Percentiles rank a stretch among this genome's conserved stretches.
Evolutionary conservation across 2,329 filamentous ascomycete species (phyloP).

Genomic region (Cercospora sp.): DNA sequence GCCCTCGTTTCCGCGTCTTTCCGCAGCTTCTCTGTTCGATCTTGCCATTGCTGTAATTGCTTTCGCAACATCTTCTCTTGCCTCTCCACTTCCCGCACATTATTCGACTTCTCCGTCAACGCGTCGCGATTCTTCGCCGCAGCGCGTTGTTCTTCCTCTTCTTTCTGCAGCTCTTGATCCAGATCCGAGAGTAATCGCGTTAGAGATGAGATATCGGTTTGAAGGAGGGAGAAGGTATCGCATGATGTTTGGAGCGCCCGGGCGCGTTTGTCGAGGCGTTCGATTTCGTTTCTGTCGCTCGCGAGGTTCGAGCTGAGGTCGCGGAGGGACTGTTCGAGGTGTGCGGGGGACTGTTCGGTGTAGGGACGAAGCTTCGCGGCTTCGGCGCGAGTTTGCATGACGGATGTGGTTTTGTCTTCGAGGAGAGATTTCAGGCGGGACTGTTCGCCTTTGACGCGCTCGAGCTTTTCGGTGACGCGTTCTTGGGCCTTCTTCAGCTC

Average conservation of each 20-base stretch:
- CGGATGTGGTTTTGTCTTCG: conserved; percentile 70
- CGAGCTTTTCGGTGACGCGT: conserved; percentile 76
- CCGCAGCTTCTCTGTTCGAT: conserved; percentile 80
- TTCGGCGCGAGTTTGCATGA: conserved; percentile 75
- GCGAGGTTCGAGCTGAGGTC: conserved; percentile 78
- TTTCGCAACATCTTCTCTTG: conserved; percentile 80
- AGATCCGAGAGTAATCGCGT: conserved; percentile 90
- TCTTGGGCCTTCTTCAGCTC: conserved; percentile 82
- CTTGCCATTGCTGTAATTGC: conserved; percentile 81
- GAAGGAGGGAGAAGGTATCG: conserved; percentile 83
- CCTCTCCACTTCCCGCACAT: conserved; percentile 86
- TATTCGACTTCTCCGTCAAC: conserved; percentile 82
- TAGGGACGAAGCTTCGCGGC: conserved; percentile 89
- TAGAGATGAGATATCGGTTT: conserved; percentile 81
- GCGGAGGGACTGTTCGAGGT: conserved; percentile 76
- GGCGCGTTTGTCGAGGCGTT: conserved; percentile 81
- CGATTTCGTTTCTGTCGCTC: conserved; percentile 80
- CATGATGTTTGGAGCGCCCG: conserved; percentile 87
- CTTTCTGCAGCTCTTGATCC: conserved; percentile 76
- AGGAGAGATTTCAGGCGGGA: conserved; percentile 69
- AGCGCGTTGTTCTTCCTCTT: conserved; percentile 83
- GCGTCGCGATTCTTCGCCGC: conserved; percentile 82
- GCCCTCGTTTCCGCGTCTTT: conserved; percentile 80
- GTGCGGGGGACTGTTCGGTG: conserved; percentile 81
- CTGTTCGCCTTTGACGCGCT: conserved; percentile 81